These are phyloP conservation scores for Ampelomyces quisqualis DNA, from an alignment of 2,329 filamentous ascomycete species.

Conservation along the genomic window DNA sequence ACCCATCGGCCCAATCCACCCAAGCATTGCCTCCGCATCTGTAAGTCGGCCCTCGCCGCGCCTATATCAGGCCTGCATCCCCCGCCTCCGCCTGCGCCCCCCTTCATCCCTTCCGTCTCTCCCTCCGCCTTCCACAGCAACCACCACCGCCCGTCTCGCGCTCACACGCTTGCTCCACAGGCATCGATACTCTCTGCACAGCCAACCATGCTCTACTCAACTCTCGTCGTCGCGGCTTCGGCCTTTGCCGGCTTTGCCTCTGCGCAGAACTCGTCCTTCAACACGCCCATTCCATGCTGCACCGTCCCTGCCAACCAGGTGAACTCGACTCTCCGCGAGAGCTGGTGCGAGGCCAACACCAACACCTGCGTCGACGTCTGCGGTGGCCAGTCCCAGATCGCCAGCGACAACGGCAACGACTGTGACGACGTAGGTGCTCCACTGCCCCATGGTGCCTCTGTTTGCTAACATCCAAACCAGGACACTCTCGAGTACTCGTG, in stretches of 20 bases:
- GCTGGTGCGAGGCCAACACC: constrained; percentile 61
- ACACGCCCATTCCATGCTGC: constrained; percentile 40
- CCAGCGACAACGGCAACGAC: constrained; percentile 51
- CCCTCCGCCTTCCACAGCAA: constrained; percentile 7
- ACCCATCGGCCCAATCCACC: background rate
- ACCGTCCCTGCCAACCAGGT: constrained; percentile 49
- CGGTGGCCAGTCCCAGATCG: constrained; percentile 46
- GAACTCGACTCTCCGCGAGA: constrained; percentile 35
- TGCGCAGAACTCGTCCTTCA: constrained; percentile 47
- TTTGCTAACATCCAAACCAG: constrained; percentile 44
- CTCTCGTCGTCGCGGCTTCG: constrained; percentile 49
- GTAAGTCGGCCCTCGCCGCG: constrained; percentile 2
- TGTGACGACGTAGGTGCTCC: constrained; percentile 61
- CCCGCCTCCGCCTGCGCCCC: constrained; percentile 13
- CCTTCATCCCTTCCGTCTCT: constrained; percentile 6
- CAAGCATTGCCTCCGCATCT: constrained; percentile 5
- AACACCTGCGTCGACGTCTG: constrained; percentile 64
- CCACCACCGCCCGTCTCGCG: constrained; percentile 19
- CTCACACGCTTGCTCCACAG: constrained; percentile 30
- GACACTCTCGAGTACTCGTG: constrained; percentile 57
- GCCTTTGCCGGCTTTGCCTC: constrained; percentile 49
- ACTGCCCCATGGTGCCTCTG: too few species aligned
- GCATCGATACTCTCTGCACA: constrained; percentile 42
- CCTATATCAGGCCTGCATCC: constrained; percentile 1
- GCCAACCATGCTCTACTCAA: constrained; percentile 51